Conservation (phyloP, 78 protist species). For the Isochrysis galbana region DNA sequence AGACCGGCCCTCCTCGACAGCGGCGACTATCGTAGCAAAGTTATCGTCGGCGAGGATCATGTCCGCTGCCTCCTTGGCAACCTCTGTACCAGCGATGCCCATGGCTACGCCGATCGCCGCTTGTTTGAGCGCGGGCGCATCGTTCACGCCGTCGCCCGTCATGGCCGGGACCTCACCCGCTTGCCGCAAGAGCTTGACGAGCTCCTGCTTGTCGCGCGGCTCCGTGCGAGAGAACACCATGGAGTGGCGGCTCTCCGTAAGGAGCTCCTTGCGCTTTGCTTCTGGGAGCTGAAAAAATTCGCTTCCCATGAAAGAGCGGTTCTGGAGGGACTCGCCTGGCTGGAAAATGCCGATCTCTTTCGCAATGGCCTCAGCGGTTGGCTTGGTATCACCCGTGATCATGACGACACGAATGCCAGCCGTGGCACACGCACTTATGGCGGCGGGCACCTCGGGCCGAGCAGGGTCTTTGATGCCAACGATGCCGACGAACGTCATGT, state of each 20-base stretch:
- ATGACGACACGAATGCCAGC: constrained; percentile 81
- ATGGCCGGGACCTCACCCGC: constrained; percentile 55
- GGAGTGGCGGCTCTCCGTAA: not conserved
- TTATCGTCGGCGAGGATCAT: constrained; percentile 96
- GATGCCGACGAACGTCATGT: constrained; percentile 69
- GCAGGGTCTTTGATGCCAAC: constrained; percentile 84
- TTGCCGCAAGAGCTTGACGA: constrained; percentile 66
- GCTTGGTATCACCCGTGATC: constrained; percentile 86
- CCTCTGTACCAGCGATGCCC: constrained; percentile 96
- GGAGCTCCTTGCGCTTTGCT: constrained; percentile 27
- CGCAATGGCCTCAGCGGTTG: constrained; percentile 75
- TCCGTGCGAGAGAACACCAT: constrained; percentile 65
- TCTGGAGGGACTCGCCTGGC: constrained; percentile 29
- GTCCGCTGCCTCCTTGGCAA: constrained; percentile 90
- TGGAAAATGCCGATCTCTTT: constrained; percentile 47
- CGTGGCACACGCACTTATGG: constrained; percentile 55
- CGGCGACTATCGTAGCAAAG: constrained; percentile 94
- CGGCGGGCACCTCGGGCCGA: constrained; percentile 60
- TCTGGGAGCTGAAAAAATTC: constrained; percentile 44
- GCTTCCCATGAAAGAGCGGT: constrained; percentile 59
- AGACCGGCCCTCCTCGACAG: constrained; percentile 87
- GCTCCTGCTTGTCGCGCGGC: constrained; percentile 72
- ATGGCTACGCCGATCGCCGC: constrained; percentile 96
- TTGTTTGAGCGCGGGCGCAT: constrained; percentile 86
- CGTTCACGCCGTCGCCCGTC: constrained; percentile 97